A percentile compares a stretch with the other conserved stretches of the same genome.
Evolutionary conservation across 768 basidiomycete genomes (phyloP).

Genomic region (Cyclocybe aegerita): DNA sequence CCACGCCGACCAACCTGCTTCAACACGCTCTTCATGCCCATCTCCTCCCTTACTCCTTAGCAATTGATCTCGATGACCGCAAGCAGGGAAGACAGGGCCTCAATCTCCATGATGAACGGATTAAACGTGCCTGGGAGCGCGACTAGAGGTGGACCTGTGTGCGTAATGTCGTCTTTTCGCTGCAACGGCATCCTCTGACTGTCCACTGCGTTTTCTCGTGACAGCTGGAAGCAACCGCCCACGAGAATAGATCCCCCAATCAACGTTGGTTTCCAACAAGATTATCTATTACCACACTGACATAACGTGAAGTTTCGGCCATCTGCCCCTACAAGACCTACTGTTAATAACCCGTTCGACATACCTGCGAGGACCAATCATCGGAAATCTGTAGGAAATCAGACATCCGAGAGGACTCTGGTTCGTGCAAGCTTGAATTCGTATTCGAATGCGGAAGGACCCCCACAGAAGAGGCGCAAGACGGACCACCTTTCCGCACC

Average conservation of each 20-base stretch:
- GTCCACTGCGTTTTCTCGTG: neutral
- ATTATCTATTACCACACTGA: no score
- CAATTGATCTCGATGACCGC: conserved; percentile 8
- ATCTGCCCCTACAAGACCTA: neutral
- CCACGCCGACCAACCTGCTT: neutral
- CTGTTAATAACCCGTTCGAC: neutral
- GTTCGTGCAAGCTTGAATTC: no score
- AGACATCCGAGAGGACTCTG: neutral
- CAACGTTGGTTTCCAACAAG: neutral
- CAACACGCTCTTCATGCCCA: conserved; percentile 1
- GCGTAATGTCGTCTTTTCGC: neutral
- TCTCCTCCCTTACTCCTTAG: neutral
- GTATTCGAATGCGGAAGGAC: neutral
- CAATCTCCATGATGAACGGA: neutral
- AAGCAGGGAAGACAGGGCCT: conserved; percentile 5
- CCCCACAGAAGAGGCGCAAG: conserved; percentile 1
- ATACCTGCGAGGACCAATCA: neutral
- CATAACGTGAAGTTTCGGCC: no score
- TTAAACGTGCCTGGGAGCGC: neutral
- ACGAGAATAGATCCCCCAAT: conserved; percentile 6
- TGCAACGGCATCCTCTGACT: neutral
- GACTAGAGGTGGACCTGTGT: no score
- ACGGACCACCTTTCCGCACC: neutral
- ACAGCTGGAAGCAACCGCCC: conserved; percentile 16
- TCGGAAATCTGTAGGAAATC: neutral